Conservation (phyloP, 345 rosid genomes). For the Geranium rotundifolium region DNA sequence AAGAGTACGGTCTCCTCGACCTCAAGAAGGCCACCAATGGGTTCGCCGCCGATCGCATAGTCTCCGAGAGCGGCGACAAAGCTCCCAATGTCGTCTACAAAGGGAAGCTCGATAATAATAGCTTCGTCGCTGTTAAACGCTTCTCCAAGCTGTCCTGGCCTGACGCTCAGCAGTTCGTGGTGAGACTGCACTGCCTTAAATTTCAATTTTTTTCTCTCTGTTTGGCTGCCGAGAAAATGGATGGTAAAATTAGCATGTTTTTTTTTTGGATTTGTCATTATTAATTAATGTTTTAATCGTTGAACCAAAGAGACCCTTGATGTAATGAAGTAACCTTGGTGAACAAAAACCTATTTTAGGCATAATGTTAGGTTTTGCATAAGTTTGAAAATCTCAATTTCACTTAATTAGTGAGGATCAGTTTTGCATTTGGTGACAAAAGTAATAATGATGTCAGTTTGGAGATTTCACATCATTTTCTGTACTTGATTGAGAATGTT, state of each 20-base stretch:
- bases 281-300: neutral
- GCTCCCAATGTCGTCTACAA: constrained; percentile 88
- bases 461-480: neutral
- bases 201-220: neutral
- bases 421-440: neutral
- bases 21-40: constrained; percentile 74
- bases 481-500: neutral
- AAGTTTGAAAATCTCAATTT: neutral
- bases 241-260: constrained; percentile 1
- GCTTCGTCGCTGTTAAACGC: constrained; percentile 70
- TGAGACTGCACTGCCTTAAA: constrained; percentile 5
- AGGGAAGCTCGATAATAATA: constrained; percentile 61
- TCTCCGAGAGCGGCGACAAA: constrained; percentile 93
- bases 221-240: neutral
- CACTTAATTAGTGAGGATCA: neutral
- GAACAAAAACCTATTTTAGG: too few relatives aligned
- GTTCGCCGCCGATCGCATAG: constrained; percentile 56
- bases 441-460: neutral
- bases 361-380: neutral
- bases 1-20: constrained; percentile 57
- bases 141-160: constrained; percentile 96
- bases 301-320: neutral
- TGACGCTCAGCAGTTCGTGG: constrained; percentile 88
- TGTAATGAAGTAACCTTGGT: neutral
- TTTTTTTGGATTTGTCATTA: neutral